Conservation (phyloP, 768 basidiomycete species). For the Paxillus rubicundulus region DNA sequence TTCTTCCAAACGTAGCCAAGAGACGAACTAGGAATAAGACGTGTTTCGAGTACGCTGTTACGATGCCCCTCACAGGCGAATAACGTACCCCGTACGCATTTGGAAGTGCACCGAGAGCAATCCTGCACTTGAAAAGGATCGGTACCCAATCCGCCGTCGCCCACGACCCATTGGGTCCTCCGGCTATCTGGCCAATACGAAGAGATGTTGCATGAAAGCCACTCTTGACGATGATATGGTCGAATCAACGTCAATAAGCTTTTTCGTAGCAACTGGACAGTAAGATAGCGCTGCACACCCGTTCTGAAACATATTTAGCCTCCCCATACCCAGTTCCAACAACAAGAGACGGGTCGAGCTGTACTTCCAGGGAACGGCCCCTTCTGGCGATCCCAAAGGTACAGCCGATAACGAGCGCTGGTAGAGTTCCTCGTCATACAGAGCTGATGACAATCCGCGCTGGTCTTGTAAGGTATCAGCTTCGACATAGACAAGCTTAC, state of each 20-base stretch:
- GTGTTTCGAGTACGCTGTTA: not conserved
- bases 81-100: slow-evolving; percentile 33
- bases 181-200: slow-evolving; percentile 35
- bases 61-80: not conserved
- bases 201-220: slow-evolving; percentile 26
- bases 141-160: slow-evolving; percentile 36
- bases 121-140: slow-evolving; percentile 30
- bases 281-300: slow-evolving; percentile 25
- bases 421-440: slow-evolving; percentile 27
- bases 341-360: slow-evolving; percentile 24
- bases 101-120: slow-evolving; percentile 25
- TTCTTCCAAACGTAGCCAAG: slow-evolving; percentile 39
- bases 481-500: slow-evolving; percentile 38
- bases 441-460: slow-evolving; percentile 27
- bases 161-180: slow-evolving; percentile 35
- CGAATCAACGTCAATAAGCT: not conserved
- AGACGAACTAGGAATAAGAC: slow-evolving; percentile 17
- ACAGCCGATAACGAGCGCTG: not conserved
- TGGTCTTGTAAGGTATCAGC: slow-evolving; percentile 31
- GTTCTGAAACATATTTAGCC: slow-evolving; percentile 37
- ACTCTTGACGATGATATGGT: slow-evolving; percentile 26
- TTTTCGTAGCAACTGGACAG: slow-evolving; percentile 7
- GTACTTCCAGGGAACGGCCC: slow-evolving; percentile 34
- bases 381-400: slow-evolving; percentile 24
- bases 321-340: slow-evolving; percentile 38